phyloP scores from a whole-genome alignment of 2,329 filamentous ascomycete genomes.

The Fusarium nygamai region DNA sequence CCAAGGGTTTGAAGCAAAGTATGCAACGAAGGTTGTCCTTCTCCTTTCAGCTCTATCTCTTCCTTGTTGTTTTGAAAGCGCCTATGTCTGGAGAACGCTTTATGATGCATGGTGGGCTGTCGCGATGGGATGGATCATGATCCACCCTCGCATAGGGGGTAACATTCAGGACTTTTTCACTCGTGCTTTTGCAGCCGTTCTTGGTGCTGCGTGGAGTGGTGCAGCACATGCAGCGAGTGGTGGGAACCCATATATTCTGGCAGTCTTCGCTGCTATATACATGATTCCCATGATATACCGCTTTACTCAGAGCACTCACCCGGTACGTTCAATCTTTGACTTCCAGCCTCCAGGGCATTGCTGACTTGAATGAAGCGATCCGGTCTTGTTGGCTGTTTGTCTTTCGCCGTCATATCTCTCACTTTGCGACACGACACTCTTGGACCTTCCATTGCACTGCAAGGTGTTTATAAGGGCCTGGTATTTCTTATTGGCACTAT shows the following conservation, averaged over 20 bases:
- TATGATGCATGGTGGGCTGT: constrained; percentile 69
- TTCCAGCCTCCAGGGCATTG: not conserved
- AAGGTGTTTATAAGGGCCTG: constrained; percentile 59
- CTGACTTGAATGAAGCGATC: constrained; percentile 54
- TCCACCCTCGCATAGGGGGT: constrained; percentile 61
- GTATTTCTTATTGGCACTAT: constrained; percentile 64
- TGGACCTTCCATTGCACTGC: constrained; percentile 49
- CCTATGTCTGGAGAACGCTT: constrained; percentile 61
- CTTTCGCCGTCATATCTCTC: constrained; percentile 65
- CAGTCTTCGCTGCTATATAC: constrained; percentile 63
- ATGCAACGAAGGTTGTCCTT: constrained; percentile 65
- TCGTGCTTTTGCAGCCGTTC: constrained; percentile 57
- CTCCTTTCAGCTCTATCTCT: constrained; percentile 62
- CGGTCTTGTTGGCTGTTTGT: constrained; percentile 66
- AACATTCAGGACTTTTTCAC: constrained; percentile 67
- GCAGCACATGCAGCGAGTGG: constrained; percentile 60
- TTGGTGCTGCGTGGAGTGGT: constrained; percentile 66
- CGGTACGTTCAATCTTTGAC: constrained; percentile 47
- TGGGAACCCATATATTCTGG: constrained; percentile 65
- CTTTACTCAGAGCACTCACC: constrained; percentile 64
- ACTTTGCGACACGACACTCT: constrained; percentile 46
- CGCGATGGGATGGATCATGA: constrained; percentile 66
- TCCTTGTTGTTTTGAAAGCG: constrained; percentile 60
- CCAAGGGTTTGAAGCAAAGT: constrained; percentile 67
- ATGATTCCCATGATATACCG: constrained; percentile 70